Base-by-base conservation (phyloP, 768 basidiomycete species). In the Russula foetens region DNA sequence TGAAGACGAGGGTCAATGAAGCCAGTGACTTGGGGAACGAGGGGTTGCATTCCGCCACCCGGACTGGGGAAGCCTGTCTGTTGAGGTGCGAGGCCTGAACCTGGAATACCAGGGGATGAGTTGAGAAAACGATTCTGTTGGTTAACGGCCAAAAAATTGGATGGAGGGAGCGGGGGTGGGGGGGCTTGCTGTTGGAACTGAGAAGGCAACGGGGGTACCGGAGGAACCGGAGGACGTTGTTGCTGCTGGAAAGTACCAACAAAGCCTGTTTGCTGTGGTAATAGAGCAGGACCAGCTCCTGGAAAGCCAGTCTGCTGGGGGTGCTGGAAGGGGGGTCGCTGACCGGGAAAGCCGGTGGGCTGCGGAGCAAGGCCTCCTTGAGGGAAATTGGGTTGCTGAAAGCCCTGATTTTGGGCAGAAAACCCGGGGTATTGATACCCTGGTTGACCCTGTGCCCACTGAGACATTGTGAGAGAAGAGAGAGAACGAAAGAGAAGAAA, bases 1-100 rank as follows among this genome's bases (percentile, higher is more conserved):
- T 84, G 83, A 52, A 95, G 75, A 21, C 92, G 76, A 1, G 92
- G 93, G 73, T 96, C 89, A 56, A 88, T 75, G 67, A 81, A 90
- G 23, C 92, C 92, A 7, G 92, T 93, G 56, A 79, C 73, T 68
- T 93, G 92, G 17, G 89, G 81, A 1, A 86, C 75, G 53, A 92
- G 79, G 7, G 80, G 75, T 31, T 71, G 71, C 59, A 70, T 39
- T 28, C 67, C 71, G 38, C 71, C 68, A 29, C 68, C 67, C 52
- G 69, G 73, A 28, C 78, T 79, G 15, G 73, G 75, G 66, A 83
- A 89, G 1, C 88, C 85, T 5, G 84, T 85, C 15, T 74, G 75
- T 68, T 86, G 86, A 24, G 83, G 71, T 7, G 72, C 59, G 52
- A 84, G 72, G 26, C 76, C 73, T 7, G 74, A 69, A 1, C 71